Conservation (phyloP, 2,329 filamentous ascomycete species). For the Exophiala sp. region DNA sequence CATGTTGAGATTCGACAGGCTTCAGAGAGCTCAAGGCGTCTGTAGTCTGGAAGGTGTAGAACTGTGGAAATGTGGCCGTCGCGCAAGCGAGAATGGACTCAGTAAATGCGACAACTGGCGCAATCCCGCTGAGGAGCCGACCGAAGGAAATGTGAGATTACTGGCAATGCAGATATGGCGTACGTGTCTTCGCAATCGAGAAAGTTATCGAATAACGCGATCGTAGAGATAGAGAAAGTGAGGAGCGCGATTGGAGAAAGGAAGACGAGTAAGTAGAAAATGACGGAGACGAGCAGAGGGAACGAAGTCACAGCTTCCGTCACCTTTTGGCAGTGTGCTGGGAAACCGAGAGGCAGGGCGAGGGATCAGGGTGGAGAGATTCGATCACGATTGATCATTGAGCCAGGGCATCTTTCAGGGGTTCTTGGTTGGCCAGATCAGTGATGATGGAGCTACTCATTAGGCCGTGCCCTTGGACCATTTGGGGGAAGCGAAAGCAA, state of each 20-base stretch:
- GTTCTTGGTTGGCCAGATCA: not conserved
- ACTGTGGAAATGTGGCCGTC: not conserved
- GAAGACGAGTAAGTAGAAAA: conserved; percentile 5
- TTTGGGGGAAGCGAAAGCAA: not conserved
- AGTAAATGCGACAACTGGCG: conserved; percentile 1
- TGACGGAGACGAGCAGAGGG: not conserved
- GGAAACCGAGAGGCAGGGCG: not conserved
- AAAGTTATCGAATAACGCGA: not conserved
- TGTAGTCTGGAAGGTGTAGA: not conserved
- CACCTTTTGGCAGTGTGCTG: not conserved
- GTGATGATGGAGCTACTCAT: not conserved
- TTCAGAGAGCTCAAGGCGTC: not conserved
- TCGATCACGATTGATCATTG: not conserved
- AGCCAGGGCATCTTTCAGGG: not conserved
- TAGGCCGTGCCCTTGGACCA: not conserved
- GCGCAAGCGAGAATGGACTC: not conserved
- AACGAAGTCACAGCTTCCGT: not conserved
- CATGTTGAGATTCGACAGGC: conserved; percentile 32
- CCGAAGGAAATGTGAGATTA: not conserved
- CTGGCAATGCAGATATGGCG: no score
- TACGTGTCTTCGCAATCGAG: not conserved
- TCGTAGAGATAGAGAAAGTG: not conserved
- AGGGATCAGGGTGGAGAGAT: not conserved
- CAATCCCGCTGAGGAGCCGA: not conserved
- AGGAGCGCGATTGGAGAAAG: not conserved